Percentiles rank a stretch among this genome's conserved stretches.
Evolutionary conservation across 495 filamentous ascomycete species (phyloP).

Genomic region (Rhypophila decipiens): DNA sequence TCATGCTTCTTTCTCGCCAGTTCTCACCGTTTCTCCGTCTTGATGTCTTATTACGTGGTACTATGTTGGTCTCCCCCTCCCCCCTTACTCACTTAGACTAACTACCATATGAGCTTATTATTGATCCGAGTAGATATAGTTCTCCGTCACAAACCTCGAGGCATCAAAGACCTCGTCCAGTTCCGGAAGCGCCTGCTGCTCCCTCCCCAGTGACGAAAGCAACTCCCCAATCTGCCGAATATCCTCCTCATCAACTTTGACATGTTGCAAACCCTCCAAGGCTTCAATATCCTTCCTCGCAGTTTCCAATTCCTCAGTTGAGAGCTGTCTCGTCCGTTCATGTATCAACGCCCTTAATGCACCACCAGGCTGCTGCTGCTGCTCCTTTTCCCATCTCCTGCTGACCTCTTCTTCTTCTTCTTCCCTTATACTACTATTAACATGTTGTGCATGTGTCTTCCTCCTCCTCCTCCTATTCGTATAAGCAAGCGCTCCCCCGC

Average conservation of each 20-base stretch:
- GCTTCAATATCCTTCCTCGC: conserved; percentile 16
- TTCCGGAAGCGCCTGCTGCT: no score
- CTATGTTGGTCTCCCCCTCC: no score
- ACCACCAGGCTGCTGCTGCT: conserved; percentile 8
- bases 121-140: no score
- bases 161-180: conserved; percentile 9
- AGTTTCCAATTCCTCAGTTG: conserved; percentile 12
- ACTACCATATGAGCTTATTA: no score
- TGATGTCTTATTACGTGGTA: no score
- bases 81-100: no score
- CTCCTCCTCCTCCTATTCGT: conserved; percentile 8
- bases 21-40: no score
- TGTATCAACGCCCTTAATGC: conserved; percentile 12
- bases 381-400: neutral
- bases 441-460: no score
- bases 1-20: no score
- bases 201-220: conserved; percentile 10
- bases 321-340: conserved; percentile 21
- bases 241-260: conserved; percentile 17
- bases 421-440: no score
- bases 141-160: conserved; percentile 11
- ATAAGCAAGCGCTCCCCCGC: conserved; percentile 18
- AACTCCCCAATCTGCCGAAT: conserved; percentile 23
- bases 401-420: no score
- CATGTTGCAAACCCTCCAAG: conserved; percentile 15